phyloP scores from a whole-genome alignment of 2,329 filamentous ascomycete species.

The Aureobasidium sp. region DNA sequence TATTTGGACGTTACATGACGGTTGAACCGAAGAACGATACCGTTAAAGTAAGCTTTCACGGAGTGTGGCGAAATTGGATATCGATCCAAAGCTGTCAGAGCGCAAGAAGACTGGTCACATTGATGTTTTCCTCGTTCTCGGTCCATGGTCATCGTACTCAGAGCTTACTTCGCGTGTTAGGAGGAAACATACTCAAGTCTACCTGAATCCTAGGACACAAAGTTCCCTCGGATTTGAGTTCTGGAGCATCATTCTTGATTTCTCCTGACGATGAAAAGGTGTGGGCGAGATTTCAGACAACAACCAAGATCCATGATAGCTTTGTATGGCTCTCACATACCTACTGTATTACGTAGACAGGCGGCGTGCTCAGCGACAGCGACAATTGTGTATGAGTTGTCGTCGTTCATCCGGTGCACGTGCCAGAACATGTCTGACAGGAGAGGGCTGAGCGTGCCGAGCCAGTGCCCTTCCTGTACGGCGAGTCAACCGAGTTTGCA shows the following conservation, averaged over 20 bases:
- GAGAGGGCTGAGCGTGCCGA: slow-evolving; percentile 11
- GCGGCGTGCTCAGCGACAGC: not conserved
- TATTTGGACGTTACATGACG: not conserved
- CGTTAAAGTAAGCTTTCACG: not conserved
- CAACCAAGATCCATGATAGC: too few species aligned
- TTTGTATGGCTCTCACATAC: not conserved
- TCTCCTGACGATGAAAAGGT: too few species aligned
- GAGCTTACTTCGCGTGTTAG: too few species aligned
- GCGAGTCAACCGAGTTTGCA: slow-evolving; percentile 13
- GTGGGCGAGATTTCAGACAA: too few species aligned
- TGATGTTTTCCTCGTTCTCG: too few species aligned
- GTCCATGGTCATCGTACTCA: too few species aligned
- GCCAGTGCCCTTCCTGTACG: not conserved
- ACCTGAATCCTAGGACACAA: too few species aligned
- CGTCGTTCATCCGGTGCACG: slow-evolving; percentile 1
- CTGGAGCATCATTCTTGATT: too few species aligned
- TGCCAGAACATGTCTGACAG: slow-evolving; percentile 12
- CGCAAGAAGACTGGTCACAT: too few species aligned
- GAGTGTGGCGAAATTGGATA: not conserved
- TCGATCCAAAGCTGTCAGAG: too few species aligned
- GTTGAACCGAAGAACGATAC: not conserved
- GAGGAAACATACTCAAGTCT: too few species aligned
- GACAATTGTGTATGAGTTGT: not conserved
- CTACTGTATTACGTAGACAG: not conserved
- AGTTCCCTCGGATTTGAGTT: too few species aligned